phyloP scores from a whole-genome alignment of 2,329 filamentous ascomycete species.

The Thelonectria discophora region DNA sequence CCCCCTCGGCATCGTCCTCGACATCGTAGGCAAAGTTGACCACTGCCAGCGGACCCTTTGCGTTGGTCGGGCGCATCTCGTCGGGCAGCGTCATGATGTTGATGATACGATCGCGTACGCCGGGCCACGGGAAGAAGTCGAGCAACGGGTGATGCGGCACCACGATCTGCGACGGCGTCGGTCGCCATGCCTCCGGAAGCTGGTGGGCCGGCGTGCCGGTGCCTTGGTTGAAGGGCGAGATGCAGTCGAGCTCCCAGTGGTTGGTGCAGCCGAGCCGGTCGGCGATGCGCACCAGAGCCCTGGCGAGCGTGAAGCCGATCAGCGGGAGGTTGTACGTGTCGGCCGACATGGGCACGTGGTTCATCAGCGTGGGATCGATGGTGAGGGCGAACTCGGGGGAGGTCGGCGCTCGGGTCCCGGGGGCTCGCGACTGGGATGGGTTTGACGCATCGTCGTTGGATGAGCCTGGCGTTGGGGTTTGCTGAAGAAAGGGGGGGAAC shows the following conservation, averaged over 20 bases:
- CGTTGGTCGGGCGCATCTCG: slow-evolving; percentile 56
- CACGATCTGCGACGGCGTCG: slow-evolving; percentile 58
- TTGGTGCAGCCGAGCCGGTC: slow-evolving; percentile 54
- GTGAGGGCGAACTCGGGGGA: slow-evolving; percentile 27
- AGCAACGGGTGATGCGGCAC: slow-evolving; percentile 66
- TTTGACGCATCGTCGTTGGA: slow-evolving; percentile 11
- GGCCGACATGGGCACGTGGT: slow-evolving; percentile 43
- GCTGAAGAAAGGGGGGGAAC: slow-evolving; percentile 32
- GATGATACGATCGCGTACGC: slow-evolving; percentile 62
- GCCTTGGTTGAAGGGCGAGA: slow-evolving; percentile 56
- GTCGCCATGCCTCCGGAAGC: slow-evolving; percentile 59
- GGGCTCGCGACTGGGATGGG: slow-evolving; percentile 5
- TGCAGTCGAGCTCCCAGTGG: slow-evolving; percentile 55
- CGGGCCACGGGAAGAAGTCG: slow-evolving; percentile 67
- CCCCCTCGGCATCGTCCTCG: slow-evolving; percentile 62
- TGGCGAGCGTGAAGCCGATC: slow-evolving; percentile 58
- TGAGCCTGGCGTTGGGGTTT: slow-evolving; percentile 20
- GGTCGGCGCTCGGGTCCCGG: background rate
- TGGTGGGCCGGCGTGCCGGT: slow-evolving; percentile 45
- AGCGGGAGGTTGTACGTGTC: slow-evolving; percentile 61
- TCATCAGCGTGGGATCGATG: slow-evolving; percentile 36
- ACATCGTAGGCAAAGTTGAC: slow-evolving; percentile 65
- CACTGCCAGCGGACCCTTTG: slow-evolving; percentile 57
- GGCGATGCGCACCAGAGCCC: slow-evolving; percentile 58
- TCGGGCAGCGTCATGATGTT: slow-evolving; percentile 60